phyloP scores from a whole-genome alignment of 1,284 basidiomycete species.

The Ustilago loliicola region DNA sequence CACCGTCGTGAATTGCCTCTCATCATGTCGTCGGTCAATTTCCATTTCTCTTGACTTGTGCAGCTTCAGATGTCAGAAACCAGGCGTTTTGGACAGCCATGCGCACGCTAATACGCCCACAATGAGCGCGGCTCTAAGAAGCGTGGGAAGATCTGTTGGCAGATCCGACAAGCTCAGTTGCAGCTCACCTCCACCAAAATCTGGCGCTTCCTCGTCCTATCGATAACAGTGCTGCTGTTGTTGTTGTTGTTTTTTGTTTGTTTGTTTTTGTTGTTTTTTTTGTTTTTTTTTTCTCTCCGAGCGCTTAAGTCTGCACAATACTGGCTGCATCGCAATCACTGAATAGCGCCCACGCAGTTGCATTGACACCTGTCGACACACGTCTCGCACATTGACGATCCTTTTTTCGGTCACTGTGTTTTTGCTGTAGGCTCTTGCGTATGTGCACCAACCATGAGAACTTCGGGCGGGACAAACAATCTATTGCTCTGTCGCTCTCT shows the following conservation, averaged over 20 bases:
- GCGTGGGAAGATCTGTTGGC: constrained; percentile 24
- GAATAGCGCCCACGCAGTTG: constrained; percentile 2
- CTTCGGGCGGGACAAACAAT: constrained; percentile 31
- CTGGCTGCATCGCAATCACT: constrained; percentile 2
- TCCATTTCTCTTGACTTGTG: not conserved
- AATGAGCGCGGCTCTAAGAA: constrained; percentile 11
- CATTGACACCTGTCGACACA: constrained; percentile 28
- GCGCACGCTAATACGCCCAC: not conserved
- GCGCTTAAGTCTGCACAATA: not conserved
- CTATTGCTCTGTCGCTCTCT: not conserved
- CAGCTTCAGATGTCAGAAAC: not conserved
- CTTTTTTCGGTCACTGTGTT: not conserved
- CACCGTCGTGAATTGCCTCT: constrained; percentile 1
- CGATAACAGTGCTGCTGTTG: constrained; percentile 4
- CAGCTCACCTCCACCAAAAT: not conserved
- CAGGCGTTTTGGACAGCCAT: not conserved
- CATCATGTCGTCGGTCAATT: constrained; percentile 11
- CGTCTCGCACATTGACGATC: constrained; percentile 12
- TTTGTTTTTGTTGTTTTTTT: too few species aligned
- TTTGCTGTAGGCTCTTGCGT: not conserved
- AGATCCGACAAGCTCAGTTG: constrained; percentile 6
- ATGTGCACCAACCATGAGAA: not conserved
- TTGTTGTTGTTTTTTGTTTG: too few species aligned
- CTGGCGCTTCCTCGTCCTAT: not conserved
- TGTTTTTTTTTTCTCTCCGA: too few species aligned